Conservation (phyloP, 108 stramenopile genomes). For the Nitzschia inconspicua region DNA sequence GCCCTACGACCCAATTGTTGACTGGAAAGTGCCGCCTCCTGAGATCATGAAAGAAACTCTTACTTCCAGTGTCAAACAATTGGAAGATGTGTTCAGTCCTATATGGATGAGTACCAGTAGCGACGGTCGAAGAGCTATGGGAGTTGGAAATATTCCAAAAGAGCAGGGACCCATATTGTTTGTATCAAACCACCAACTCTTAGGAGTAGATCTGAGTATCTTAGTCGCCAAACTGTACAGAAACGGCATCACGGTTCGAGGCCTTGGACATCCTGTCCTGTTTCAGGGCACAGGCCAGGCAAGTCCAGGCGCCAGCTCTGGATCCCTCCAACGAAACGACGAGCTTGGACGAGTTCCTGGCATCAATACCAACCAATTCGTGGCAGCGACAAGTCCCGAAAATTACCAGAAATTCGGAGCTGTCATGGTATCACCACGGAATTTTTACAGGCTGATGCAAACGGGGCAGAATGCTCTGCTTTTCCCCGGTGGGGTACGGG, state of each 20-base stretch:
- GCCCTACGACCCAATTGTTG: slow-evolving; percentile 66
- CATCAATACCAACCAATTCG: background rate
- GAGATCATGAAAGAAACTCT: slow-evolving; percentile 48
- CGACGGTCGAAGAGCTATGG: slow-evolving; percentile 56
- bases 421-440: slow-evolving; percentile 87
- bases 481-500: slow-evolving; percentile 90
- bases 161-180: slow-evolving; percentile 69
- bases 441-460: slow-evolving; percentile 87
- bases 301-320: slow-evolving; percentile 19
- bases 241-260: slow-evolving; percentile 57
- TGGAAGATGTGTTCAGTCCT: slow-evolving; percentile 55
- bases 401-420: slow-evolving; percentile 85
- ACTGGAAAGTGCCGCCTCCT: slow-evolving; percentile 66
- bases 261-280: slow-evolving; percentile 80
- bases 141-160: slow-evolving; percentile 56
- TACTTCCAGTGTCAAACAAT: slow-evolving; percentile 52
- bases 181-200: slow-evolving; percentile 89
- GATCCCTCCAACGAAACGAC: background rate
- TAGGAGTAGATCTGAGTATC: slow-evolving; percentile 67
- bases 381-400: slow-evolving; percentile 1
- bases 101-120: slow-evolving; percentile 78
- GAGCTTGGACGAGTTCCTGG: slow-evolving; percentile 46
- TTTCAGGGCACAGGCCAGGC: slow-evolving; percentile 35
- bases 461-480: slow-evolving; percentile 77
- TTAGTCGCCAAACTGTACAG: slow-evolving; percentile 66